These are phyloP conservation scores for Chionographis japonica DNA, from an alignment of 106 monocot species.

Conservation along the genomic window DNA sequence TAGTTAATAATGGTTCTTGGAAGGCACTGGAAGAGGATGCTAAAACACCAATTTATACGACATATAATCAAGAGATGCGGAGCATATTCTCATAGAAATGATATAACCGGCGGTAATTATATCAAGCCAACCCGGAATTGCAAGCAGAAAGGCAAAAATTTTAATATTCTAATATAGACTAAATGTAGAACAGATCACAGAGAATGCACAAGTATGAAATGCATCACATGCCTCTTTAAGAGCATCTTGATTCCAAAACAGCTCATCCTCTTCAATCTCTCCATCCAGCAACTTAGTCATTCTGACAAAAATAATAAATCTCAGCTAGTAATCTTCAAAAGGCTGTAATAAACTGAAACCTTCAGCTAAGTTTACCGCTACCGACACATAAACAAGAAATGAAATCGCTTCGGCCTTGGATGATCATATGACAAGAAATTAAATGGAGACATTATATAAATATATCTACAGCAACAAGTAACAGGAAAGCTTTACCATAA, in stretches of 20 bases:
- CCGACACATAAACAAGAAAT: background rate
- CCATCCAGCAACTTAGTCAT: slow-evolving; percentile 91
- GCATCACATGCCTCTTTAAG: slow-evolving; percentile 67
- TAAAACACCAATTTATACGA: no score
- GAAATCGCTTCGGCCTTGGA: background rate
- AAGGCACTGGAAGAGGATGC: no score
- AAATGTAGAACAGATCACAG: background rate
- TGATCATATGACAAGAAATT: no score
- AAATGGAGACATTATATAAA: no score
- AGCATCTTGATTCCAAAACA: slow-evolving; percentile 98
- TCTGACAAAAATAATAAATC: slow-evolving; percentile 24
- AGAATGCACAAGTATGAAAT: background rate
- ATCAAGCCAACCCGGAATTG: no score
- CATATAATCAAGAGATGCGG: no score
- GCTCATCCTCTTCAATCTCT: slow-evolving; percentile 84
- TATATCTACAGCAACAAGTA: no score
- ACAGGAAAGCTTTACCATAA: no score
- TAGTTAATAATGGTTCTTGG: no score
- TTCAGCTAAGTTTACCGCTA: background rate
- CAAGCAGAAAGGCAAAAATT: background rate
- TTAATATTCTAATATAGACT: no score
- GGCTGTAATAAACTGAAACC: background rate
- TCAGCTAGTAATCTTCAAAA: background rate
- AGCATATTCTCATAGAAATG: no score
- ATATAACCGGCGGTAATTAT: no score